Base-by-base conservation (phyloP, 2,329 filamentous ascomycete genomes). In the Colletotrichum tropicale region DNA sequence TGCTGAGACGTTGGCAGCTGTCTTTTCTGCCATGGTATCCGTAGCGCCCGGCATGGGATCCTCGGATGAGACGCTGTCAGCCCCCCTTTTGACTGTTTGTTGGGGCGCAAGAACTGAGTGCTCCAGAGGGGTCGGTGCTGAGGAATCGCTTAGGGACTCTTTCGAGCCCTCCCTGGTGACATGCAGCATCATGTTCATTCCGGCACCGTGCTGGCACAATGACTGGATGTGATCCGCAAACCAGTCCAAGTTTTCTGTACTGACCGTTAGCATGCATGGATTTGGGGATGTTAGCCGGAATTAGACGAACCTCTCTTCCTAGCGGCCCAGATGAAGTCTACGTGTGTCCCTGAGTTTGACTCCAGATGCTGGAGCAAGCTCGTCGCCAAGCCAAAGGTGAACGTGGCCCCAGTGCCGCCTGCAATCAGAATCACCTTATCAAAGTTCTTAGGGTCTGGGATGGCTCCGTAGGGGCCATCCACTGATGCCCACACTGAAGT, bases 381-480 rank as follows among this genome's bases (percentile, higher is more conserved):
- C 34, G 12, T 64, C 52, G 71, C 66, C n/a, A 73, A 30, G 21
- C 79, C 80, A 71, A 81, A 80, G 1, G 80, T 80, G 32, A 80
- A 81, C 0, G 80, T 74, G 3, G 78, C 80, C 7, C 80, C 80
- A 4, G 80, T 81, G 1, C 80, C 80, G 1, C 80, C 79, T 3
- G 78, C 76, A 32, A 81, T 71, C 2, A 81, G 34, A 2, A 81
- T 34, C 2, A 81, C 26, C 24, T 67, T 78, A 1, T 81, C 76
- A 28, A 80, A 81, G 6, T 52, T 58, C 0, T 55, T 15, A 0
- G 88, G 86, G 67, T 90, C 85, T 0, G 89, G 89, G 13, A 88
- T 82, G 1, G 87, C 86, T 13, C 89, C 89, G 69, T 91, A 91
- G 0, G 89, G 88, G 0, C 89, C 89, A 69, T 91, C 89, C 3